Evolutionary conservation across 2,329 filamentous ascomycete genomes (phyloP), one percentile per base, ranked within the genome.

Genomic region (Colletotrichum siamense): DNA sequence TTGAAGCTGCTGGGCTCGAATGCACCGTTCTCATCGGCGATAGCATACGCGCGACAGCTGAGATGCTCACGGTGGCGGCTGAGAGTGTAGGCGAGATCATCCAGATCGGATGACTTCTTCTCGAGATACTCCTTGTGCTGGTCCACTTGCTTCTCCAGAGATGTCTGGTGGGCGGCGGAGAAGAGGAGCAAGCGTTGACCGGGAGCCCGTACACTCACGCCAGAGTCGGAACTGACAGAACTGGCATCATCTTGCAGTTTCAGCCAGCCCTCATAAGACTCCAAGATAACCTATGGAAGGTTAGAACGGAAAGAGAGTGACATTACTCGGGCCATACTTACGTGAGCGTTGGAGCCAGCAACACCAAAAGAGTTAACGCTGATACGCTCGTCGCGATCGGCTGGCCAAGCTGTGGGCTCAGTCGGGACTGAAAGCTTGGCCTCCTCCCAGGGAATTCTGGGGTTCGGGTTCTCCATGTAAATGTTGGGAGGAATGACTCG

Each of bases 291-390:
- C 73, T 76, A 13, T 10, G 18, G 13, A 16, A 24, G 7, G 10
- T 34, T 8, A 28, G 57, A 22, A 1, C 6, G n/a, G 4, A 22
- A 13, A 10, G n/a, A 6, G 12, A 34, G 10, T 52, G 44, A 22
- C 3, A 2, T 52, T 22, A 13, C 44, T 13, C 3, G 6, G n/a
- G 30, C 7, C 55, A 24, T 3, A 26, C 32, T 34, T 65, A 73
- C 75, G 32, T 78, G 77, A 7, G 75, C 75, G 22, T 78, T 78
- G 5, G 71, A 67, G 8, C 77, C 84, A 18, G 84, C 84, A 62
- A 81, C 83, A 12, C 85, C 84, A 68, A 85, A 86, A 3, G 79
- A 82, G 74, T 86, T 87, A 55, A 87, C 79, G 36, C 81, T 82
- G 6, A 83, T 77, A 5, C 85, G 79, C 44, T 83, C 79, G 1